Conservation (phyloP, 106 monocot genomes). For the Dendrobium nobile region DNA sequence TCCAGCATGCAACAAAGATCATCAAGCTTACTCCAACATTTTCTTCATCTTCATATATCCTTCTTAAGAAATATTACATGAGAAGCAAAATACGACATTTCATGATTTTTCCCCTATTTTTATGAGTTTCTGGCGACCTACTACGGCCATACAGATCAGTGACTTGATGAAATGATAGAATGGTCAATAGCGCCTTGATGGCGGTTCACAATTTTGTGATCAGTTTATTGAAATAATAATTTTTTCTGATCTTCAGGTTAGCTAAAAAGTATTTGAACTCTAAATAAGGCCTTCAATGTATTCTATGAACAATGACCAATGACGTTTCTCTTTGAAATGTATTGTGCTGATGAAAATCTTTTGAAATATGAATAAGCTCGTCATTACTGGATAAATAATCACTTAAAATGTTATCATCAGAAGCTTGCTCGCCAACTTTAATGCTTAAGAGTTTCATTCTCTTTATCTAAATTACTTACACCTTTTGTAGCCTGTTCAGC, state of each 20-base stretch:
- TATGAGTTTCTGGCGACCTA: too few relatives aligned
- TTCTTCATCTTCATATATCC: too few relatives aligned
- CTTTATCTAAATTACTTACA: neutral
- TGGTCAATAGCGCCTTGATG: too few relatives aligned
- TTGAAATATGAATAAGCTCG: neutral
- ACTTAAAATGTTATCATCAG: neutral
- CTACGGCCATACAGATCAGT: too few relatives aligned
- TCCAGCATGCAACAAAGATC: too few relatives aligned
- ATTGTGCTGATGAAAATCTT: neutral
- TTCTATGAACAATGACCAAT: neutral
- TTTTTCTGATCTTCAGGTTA: neutral
- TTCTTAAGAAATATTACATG: too few relatives aligned
- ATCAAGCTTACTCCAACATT: too few relatives aligned
- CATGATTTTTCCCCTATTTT: too few relatives aligned
- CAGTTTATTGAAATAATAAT: neutral
- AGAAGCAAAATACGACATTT: too few relatives aligned
- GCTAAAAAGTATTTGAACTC: neutral
- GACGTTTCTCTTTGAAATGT: neutral
- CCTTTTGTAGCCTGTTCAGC: neutral
- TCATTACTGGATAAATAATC: neutral
- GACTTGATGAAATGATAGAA: too few relatives aligned
- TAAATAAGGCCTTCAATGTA: neutral
- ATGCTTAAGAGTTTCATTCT: too few relatives aligned
- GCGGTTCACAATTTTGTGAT: neutral
- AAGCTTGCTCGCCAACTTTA: neutral